Conservation (phyloP, 371 early-diverging fungal genomes). For the Mortierella sp. region DNA sequence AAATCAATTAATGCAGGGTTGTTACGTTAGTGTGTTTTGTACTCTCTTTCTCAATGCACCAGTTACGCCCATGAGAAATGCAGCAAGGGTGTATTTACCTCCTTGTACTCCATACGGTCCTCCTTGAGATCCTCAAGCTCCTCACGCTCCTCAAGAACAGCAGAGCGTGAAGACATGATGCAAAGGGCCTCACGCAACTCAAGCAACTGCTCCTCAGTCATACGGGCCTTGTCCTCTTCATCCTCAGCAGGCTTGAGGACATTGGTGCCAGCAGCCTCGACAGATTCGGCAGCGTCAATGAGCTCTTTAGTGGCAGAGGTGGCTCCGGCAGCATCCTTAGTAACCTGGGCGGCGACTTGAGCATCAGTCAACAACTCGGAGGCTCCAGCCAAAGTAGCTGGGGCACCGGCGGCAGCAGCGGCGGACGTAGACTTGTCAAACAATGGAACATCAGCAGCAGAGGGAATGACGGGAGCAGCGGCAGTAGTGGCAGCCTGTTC, state of each 20-base stretch:
- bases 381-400: slow-evolving; percentile 29
- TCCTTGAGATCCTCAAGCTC: slow-evolving; percentile 75
- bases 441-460: slow-evolving; percentile 9
- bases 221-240: slow-evolving; percentile 61
- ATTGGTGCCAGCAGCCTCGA: neutral
- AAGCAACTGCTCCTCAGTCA: slow-evolving; percentile 73
- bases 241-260: slow-evolving; percentile 35
- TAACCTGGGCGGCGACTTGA: slow-evolving; percentile 56
- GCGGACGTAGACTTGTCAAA: slow-evolving; percentile 23
- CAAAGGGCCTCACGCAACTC: slow-evolving; percentile 75
- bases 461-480: slow-evolving; percentile 11
- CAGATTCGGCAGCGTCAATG: slow-evolving; percentile 17
- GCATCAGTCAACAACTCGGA: slow-evolving; percentile 61
- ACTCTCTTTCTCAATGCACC: neutral
- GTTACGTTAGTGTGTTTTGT: neutral
- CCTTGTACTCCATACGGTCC: slow-evolving; percentile 77
- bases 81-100: slow-evolving; percentile 57
- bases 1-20: slow-evolving; percentile 2
- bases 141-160: slow-evolving; percentile 76
- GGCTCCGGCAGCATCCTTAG: slow-evolving; percentile 52
- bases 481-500: slow-evolving; percentile 9
- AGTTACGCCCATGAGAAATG: no score
- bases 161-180: slow-evolving; percentile 73
- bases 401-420: slow-evolving; percentile 22
- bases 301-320: slow-evolving; percentile 23